Percentiles rank a stretch among this genome's conserved stretches.
phyloP scores from a whole-genome alignment of 768 basidiomycete genomes.

The Collybiopsis confluens region DNA sequence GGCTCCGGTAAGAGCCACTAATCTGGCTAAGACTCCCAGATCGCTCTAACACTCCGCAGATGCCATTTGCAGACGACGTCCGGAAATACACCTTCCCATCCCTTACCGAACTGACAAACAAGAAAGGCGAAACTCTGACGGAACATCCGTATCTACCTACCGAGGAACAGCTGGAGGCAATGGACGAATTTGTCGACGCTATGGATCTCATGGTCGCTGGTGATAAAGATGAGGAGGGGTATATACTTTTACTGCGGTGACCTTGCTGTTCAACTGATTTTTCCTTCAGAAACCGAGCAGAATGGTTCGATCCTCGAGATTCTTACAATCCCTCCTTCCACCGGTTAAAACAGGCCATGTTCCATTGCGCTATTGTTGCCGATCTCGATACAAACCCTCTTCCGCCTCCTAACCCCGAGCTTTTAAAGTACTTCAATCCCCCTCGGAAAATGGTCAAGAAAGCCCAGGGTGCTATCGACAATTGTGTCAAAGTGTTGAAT shows the following conservation, averaged over 20 bases:
- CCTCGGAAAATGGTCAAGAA: conserved; percentile 66
- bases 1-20: conserved; percentile 55
- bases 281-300: conserved; percentile 43
- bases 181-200: conserved; percentile 83
- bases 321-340: conserved; percentile 92
- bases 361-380: conserved; percentile 76
- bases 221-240: conserved; percentile 77
- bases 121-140: conserved; percentile 66
- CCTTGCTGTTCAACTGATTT: neutral
- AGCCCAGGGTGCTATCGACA: conserved; percentile 49
- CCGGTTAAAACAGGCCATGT: conserved; percentile 88
- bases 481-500: conserved; percentile 64
- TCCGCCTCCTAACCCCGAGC: conserved; percentile 80
- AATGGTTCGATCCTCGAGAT: conserved; percentile 75
- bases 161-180: conserved; percentile 67
- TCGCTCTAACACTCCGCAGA: conserved; percentile 38
- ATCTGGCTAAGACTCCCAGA: neutral
- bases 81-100: conserved; percentile 85
- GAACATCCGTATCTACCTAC: conserved; percentile 85
- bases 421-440: conserved; percentile 79
- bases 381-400: conserved; percentile 75
- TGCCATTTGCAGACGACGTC: conserved; percentile 95
- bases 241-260: conserved; percentile 12
- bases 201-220: conserved; percentile 84
- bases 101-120: conserved; percentile 66